Conservation (phyloP, 176 grass and related monocot genomes). For the Zizania latifolia region DNA sequence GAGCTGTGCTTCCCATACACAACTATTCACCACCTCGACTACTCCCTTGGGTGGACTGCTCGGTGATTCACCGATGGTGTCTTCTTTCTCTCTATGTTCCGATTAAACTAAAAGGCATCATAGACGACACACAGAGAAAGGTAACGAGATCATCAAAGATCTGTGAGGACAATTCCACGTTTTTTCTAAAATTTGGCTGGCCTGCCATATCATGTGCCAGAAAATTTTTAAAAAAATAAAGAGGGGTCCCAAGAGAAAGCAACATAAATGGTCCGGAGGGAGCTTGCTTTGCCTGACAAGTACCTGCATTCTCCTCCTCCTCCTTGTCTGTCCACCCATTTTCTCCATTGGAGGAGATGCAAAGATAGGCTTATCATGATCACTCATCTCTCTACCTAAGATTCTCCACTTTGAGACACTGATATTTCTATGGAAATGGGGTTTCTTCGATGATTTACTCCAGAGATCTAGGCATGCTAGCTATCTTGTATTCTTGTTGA, state of each 20-base stretch:
- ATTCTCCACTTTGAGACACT: slow-evolving; percentile 24
- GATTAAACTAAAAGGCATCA: no score
- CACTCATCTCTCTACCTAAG: background rate
- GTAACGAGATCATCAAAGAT: no score
- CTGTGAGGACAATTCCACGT: no score
- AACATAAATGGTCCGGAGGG: slow-evolving; percentile 17
- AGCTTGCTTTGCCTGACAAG: background rate
- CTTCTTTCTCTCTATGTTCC: no score
- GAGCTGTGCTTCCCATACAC: no score
- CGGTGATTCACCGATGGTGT: no score
- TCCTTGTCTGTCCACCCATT: slow-evolving; percentile 1
- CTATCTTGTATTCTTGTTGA: no score
- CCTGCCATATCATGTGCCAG: background rate
- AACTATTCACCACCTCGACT: no score
- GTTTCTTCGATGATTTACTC: background rate
- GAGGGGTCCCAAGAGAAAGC: background rate
- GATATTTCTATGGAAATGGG: background rate
- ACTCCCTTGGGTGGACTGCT: no score
- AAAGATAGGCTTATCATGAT: slow-evolving; percentile 3
- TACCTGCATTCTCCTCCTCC: background rate
- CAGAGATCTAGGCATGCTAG: background rate
- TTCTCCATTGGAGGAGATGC: background rate
- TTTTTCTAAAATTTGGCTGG: no score
- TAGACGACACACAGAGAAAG: no score
- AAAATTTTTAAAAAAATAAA: background rate